Evolutionary conservation across 257 asterid species (phyloP), one percentile per base, ranked within the genome.

Genomic region (Primulina huaijiensis): DNA sequence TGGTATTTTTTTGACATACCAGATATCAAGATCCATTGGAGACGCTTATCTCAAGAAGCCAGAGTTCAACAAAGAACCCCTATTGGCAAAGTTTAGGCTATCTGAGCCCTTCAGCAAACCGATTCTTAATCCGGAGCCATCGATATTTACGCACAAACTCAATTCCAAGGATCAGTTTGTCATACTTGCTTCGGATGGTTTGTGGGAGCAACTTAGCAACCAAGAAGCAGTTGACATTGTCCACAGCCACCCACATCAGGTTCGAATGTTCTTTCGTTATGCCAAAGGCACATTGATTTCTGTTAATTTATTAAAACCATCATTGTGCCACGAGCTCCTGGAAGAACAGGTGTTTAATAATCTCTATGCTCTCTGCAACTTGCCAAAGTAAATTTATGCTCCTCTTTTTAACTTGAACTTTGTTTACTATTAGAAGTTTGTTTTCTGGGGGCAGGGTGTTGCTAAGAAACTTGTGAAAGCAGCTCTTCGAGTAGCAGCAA

Each of bases 151-250:
- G 52, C 97, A 88, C 84, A 85, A 81, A 78, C 78, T 94, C 75
- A 77, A 69, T 38, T 77, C 89, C 0, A 80, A 74, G 67, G 99
- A 94, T 70, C 89, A 80, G 53, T 94, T 91, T 67, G 78, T 94
- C 80, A 83, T 94, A 65, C 88, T 94, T 62, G 99, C 93, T 72
- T 91, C 99, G 2, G 98, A 94, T 73, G 99, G 99, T 67, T 80
- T 94, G 75, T 94, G 99, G 99, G 99, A 94, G 85, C 97, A 94
- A 60, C 93, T 94, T 21, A 84, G 85, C 85, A 94, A 91, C 83
- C 90, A 94, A 62, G 99, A 94, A 77, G 98, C 96, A 0, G 97
- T 88, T 11, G 92, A 94, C 68, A 85, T 91, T 16, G 97, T 91
- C 62, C 74, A 75, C 80, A 84, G 75, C 78, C 79, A 78, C 73